phyloP scores from a whole-genome alignment of 495 filamentous ascomycete species.

The Aspergillus indologenus region DNA sequence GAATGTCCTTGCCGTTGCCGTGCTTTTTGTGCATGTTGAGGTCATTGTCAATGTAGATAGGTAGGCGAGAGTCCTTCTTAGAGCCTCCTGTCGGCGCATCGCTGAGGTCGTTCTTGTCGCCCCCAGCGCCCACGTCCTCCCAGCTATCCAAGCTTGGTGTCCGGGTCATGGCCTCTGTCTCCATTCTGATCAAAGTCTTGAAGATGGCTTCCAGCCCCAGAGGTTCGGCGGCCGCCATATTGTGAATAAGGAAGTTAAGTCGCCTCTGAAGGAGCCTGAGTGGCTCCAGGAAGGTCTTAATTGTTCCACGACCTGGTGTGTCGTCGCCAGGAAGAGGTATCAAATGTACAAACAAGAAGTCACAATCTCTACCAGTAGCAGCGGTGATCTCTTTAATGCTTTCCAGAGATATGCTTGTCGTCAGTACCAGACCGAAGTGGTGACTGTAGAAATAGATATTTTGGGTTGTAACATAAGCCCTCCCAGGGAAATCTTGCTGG shows the following conservation, averaged over 20 bases:
- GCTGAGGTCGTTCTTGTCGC: conserved; percentile 28
- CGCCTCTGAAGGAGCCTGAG: conserved; percentile 76
- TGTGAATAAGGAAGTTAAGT: conserved; percentile 78
- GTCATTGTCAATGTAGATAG: conserved; percentile 61
- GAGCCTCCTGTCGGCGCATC: conserved; percentile 28
- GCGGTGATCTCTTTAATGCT: conserved; percentile 84
- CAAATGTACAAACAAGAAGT: conserved; percentile 88
- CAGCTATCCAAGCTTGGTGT: conserved; percentile 84
- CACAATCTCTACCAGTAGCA: conserved; percentile 83
- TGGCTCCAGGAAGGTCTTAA: conserved; percentile 91
- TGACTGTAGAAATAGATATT: conserved; percentile 96
- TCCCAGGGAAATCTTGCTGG: conserved; percentile 77
- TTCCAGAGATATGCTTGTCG: conserved; percentile 68
- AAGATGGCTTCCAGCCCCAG: conserved; percentile 62
- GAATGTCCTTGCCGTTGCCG: conserved; percentile 49
- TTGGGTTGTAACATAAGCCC: conserved; percentile 81
- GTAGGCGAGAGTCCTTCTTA: conserved; percentile 54
- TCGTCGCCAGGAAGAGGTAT: conserved; percentile 58
- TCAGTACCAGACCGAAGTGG: conserved; percentile 86
- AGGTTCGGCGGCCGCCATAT: conserved; percentile 63
- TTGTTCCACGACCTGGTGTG: conserved; percentile 67
- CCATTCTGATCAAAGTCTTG: conserved; percentile 64
- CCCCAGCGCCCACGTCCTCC: conserved; percentile 78
- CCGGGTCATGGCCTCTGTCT: conserved; percentile 56
- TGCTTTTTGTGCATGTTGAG: conserved; percentile 49